Percentiles rank a stretch among this genome's conserved stretches.
phyloP scores from a whole-genome alignment of 495 filamentous ascomycete species.

The Neurospora sp. region DNA sequence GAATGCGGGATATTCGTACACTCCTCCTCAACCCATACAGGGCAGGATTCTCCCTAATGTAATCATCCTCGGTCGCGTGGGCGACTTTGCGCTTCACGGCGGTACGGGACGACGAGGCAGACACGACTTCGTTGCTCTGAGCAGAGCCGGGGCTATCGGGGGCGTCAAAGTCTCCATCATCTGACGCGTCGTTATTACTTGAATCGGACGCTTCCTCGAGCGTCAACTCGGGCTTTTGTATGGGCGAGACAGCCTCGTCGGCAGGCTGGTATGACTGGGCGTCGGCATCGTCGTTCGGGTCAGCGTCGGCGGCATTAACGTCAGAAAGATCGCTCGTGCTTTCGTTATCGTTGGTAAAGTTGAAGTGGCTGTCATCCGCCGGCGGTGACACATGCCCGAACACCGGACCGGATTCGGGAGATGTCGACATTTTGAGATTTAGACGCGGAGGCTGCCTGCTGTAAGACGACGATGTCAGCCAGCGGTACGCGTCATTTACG shows the following conservation, averaged over 20 bases:
- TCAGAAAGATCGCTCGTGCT: conserved; percentile 42
- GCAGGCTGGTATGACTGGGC: conserved; percentile 25
- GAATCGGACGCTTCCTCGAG: conserved; percentile 26
- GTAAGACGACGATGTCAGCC: conserved; percentile 36
- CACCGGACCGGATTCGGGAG: conserved; percentile 33
- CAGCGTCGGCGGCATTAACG: conserved; percentile 23
- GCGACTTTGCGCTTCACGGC: conserved; percentile 68
- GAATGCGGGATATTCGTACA: conserved; percentile 40
- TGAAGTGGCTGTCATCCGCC: conserved; percentile 15
- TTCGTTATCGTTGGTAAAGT: conserved; percentile 20
- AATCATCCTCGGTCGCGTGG: conserved; percentile 57
- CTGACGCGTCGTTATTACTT: conserved; percentile 61
- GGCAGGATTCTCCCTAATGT: conserved; percentile 86
- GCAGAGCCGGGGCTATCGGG: conserved; percentile 50
- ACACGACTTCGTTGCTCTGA: conserved; percentile 40
- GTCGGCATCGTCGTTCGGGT: neutral
- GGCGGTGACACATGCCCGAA: conserved; percentile 30
- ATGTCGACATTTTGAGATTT: conserved; percentile 39
- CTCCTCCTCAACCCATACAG: conserved; percentile 89
- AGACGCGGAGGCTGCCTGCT: conserved; percentile 32
- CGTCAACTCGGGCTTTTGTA: conserved; percentile 51
- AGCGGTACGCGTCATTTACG: conserved; percentile 11
- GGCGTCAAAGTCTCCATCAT: conserved; percentile 70
- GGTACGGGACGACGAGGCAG: conserved; percentile 53
- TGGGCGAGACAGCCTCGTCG: conserved; percentile 48